Base-by-base conservation (phyloP, 2,329 filamentous ascomycete genomes). In the Dryadomyces sulphureus region DNA sequence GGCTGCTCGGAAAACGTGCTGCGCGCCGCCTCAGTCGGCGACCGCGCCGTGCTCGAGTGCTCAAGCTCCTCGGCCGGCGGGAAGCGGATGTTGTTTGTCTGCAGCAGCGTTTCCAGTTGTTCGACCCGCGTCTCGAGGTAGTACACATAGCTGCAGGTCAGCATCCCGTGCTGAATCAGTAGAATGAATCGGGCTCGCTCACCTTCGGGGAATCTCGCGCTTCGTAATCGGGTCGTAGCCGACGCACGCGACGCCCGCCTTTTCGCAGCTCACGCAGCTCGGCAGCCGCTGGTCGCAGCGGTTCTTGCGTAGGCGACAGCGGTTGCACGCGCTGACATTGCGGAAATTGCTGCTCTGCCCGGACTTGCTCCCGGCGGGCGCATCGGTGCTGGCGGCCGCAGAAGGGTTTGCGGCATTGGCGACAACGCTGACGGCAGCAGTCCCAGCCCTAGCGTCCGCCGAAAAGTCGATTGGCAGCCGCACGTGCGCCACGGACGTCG, bases 201-300 rank as follows among this genome's bases (percentile, higher is more conserved):
- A 94, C 69, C 81, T 88, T 63, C 89, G 77, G 43, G 90, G 90
- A 48, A 96, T 94, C 65, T 95, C 88, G 59, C 85, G 81, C 70
- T 95, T 95, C 21, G 87, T 94, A 58, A 95, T 94, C 30, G 90
- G 89, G 60, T 96, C 90, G 62, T 94, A 95, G 51, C 90, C 90
- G 43, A 95, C 87, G 61, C 92, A 96, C 54, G 84, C 81, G 40
- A 93, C 85, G 48, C 77, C 75, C n/a, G 85, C 89, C 66, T 95
- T 95, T 61, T 89, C 87, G 64, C 90, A 96, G 54, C 85, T 86
- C 38, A 84, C 81, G 62, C 90, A 96, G 56, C 84, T 86, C 8
- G 90, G 90, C 50, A 96, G 72, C 53, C 83, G 81, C 70, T 95
- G 90, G 64, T 96, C 90, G 64, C 90, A 96, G 45, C 88, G 75